Conservation (phyloP, 345 rosid genomes). For the Euphorbia pulcherrima region DNA sequence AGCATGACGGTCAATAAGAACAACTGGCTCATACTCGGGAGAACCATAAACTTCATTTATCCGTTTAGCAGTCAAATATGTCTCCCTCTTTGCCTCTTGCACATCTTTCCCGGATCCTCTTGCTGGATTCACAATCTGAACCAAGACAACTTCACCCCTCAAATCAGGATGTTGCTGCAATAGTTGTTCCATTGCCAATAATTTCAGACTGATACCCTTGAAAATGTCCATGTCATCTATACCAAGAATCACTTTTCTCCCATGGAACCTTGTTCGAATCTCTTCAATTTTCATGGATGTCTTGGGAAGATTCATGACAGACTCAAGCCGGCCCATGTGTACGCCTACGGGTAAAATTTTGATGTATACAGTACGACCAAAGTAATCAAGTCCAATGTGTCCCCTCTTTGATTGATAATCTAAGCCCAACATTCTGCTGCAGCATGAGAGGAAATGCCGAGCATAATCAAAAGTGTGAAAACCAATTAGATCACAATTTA, state of each 20-base stretch:
- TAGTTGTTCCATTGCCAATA: slow-evolving; percentile 65
- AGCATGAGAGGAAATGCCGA: slow-evolving; percentile 71
- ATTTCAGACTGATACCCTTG: slow-evolving; percentile 71
- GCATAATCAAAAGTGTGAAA: slow-evolving; percentile 85
- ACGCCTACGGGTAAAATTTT: slow-evolving; percentile 74
- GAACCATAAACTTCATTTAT: slow-evolving; percentile 61
- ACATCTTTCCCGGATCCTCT: slow-evolving; percentile 70
- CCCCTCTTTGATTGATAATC: slow-evolving; percentile 84
- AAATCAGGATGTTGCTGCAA: slow-evolving; percentile 49
- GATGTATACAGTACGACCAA: slow-evolving; percentile 69
- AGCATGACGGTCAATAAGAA: slow-evolving; percentile 63
- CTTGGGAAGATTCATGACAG: slow-evolving; percentile 55
- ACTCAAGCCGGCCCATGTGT: slow-evolving; percentile 70
- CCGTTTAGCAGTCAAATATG: slow-evolving; percentile 51
- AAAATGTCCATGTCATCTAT: slow-evolving; percentile 83
- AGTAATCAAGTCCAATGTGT: slow-evolving; percentile 77
- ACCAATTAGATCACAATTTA: slow-evolving; percentile 74
- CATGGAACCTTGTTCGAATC: slow-evolving; percentile 51
- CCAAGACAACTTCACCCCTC: slow-evolving; percentile 63
- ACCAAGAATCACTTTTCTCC: slow-evolving; percentile 67
- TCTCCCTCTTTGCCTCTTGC: slow-evolving; percentile 67
- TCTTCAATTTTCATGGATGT: slow-evolving; percentile 58
- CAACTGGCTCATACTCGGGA: slow-evolving; percentile 52
- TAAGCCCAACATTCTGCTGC: slow-evolving; percentile 83
- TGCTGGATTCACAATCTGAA: slow-evolving; percentile 80